Percentiles rank a stretch among this genome's conserved stretches.
These are phyloP conservation scores for Lojkania enalia DNA, from an alignment of 2,329 filamentous ascomycete genomes.

Conservation along the genomic window DNA sequence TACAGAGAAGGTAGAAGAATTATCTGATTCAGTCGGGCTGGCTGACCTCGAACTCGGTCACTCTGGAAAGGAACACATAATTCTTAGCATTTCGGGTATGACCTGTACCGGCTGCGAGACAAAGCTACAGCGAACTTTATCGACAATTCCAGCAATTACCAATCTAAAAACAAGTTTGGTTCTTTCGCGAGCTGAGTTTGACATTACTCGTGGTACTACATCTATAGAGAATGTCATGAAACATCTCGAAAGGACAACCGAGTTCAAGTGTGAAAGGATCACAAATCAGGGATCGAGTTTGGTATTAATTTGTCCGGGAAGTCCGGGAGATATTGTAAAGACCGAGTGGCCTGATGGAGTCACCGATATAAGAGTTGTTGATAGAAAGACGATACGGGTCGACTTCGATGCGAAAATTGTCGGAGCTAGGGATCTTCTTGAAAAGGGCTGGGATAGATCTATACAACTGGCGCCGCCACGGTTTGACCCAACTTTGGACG, in stretches of 20 bases:
- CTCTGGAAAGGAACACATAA: conserved; percentile 55
- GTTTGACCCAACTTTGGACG: conserved; percentile 52
- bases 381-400: conserved; percentile 41
- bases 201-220: conserved; percentile 49
- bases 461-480: conserved; percentile 52
- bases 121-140: conserved; percentile 61
- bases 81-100: conserved; percentile 69
- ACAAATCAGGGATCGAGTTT: conserved; percentile 28
- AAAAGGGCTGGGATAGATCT: conserved; percentile 33
- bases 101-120: conserved; percentile 74
- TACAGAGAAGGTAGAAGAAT: not conserved
- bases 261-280: conserved; percentile 60
- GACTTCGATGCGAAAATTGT: conserved; percentile 53
- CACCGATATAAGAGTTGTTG: conserved; percentile 17
- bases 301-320: conserved; percentile 21
- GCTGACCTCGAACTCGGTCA: conserved; percentile 29
- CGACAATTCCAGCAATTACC: conserved; percentile 51
- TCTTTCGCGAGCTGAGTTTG: conserved; percentile 66
- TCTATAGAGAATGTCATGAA: conserved; percentile 50
- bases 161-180: conserved; percentile 69
- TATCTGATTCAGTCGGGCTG: not conserved
- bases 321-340: conserved; percentile 15
- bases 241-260: conserved; percentile 60
- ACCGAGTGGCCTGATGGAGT: conserved; percentile 30
- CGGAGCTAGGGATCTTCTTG: conserved; percentile 54